phyloP scores from a whole-genome alignment of 129 eudicot genomes.

The Oenanthe sinensis region DNA sequence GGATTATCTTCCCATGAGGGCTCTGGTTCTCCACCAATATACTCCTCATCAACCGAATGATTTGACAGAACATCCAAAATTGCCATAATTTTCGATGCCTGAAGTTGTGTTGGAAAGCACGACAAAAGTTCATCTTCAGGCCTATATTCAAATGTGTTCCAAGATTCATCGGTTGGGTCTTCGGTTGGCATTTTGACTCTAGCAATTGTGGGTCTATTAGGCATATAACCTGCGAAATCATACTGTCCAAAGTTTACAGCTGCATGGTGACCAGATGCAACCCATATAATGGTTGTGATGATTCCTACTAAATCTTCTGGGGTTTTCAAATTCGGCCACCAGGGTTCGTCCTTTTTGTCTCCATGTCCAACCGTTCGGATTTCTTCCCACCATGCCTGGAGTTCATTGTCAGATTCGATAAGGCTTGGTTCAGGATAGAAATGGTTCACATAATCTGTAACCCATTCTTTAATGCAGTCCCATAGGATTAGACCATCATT shows the following conservation, averaged over 20 bases:
- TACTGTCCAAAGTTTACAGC: constrained; percentile 95
- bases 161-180: constrained; percentile 50
- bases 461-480: constrained; percentile 73
- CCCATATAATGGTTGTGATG: constrained; percentile 67
- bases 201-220: constrained; percentile 71
- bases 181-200: constrained; percentile 67
- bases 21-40: constrained; percentile 47
- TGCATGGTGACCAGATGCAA: constrained; percentile 80
- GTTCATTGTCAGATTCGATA: constrained; percentile 46
- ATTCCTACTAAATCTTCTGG: constrained; percentile 44
- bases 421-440: constrained; percentile 43
- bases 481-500: constrained; percentile 72
- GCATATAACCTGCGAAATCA: constrained; percentile 65
- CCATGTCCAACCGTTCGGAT: constrained; percentile 60
- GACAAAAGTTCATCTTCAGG: constrained; percentile 51
- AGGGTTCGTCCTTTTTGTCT: constrained; percentile 81
- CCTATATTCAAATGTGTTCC: constrained; percentile 33
- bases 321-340: constrained; percentile 85
- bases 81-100: constrained; percentile 76
- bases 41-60: constrained; percentile 85
- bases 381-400: constrained; percentile 90
- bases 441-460: constrained; percentile 48
- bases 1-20: constrained; percentile 44
- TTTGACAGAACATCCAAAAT: constrained; percentile 63
- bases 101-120: constrained; percentile 63